Evolutionary conservation across 352 stramenopile species (phyloP).

Genomic region (Phytopythium vexans): DNA sequence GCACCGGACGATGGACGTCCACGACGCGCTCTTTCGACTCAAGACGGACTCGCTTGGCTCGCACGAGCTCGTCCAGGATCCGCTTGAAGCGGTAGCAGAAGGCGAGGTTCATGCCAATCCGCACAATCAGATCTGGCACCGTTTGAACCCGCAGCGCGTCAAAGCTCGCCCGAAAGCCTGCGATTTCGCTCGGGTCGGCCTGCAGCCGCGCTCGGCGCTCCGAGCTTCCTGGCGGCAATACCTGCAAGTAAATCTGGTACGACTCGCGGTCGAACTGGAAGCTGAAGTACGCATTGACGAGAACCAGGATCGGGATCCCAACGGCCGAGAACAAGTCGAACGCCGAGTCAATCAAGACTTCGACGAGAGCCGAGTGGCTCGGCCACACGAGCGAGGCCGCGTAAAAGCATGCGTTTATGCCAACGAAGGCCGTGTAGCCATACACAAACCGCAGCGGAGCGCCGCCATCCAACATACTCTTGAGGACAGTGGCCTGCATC

Average conservation of each 20-base stretch:
- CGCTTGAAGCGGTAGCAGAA: conserved; percentile 41
- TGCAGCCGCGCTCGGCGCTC: conserved; percentile 26
- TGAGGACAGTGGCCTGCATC: conserved; percentile 23
- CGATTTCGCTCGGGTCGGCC: conserved; percentile 23
- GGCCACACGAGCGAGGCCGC: conserved; percentile 15
- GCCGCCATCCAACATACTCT: conserved; percentile 21
- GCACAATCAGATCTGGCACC: conserved; percentile 21
- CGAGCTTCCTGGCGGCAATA: conserved; percentile 22
- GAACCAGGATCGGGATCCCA: conserved; percentile 18
- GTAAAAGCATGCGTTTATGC: conserved; percentile 20
- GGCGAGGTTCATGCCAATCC: conserved; percentile 28
- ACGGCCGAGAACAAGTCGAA: conserved; percentile 34
- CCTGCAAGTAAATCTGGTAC: conserved; percentile 19
- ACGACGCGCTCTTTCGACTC: background rate
- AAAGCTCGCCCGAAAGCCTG: conserved; percentile 23
- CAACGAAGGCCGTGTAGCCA: conserved; percentile 16
- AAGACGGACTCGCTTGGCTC: background rate
- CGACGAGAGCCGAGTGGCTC: conserved; percentile 19
- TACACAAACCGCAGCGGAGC: conserved; percentile 17
- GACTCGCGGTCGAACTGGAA: conserved; percentile 27
- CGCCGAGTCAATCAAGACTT: conserved; percentile 33
- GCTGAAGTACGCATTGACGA: conserved; percentile 17
- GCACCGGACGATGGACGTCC: conserved; percentile 9
- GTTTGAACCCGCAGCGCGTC: conserved; percentile 31
- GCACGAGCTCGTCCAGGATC: conserved; percentile 23